A percentile compares a stretch with the other conserved stretches of the same genome.
phyloP scores from a whole-genome alignment of 2,329 filamentous ascomycete species.

The Scedosporium dehoogii region DNA sequence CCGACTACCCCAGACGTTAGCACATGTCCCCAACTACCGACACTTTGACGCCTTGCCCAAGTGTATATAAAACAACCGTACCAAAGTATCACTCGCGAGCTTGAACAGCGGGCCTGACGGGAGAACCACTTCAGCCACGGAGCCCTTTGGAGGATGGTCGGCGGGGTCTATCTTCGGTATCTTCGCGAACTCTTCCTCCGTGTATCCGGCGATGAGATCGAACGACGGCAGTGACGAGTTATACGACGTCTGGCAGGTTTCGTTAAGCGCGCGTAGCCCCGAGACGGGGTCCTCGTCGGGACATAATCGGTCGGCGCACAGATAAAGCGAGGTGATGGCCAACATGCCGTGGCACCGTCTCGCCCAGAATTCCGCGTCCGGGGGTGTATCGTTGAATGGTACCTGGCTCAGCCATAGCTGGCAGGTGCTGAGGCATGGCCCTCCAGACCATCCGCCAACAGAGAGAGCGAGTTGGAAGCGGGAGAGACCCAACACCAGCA shows the following conservation, averaged over 20 bases:
- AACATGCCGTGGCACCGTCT: slow-evolving; percentile 10
- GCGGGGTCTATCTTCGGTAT: slow-evolving; percentile 18
- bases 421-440: slow-evolving; percentile 3
- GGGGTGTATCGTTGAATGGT: background rate
- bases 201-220: slow-evolving; percentile 23
- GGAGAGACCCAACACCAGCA: background rate
- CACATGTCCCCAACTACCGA: background rate
- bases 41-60: background rate
- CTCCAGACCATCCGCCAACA: background rate
- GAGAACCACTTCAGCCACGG: slow-evolving; percentile 21
- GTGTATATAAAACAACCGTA: slow-evolving; percentile 9
- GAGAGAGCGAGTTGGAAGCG: background rate
- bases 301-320: slow-evolving; percentile 28
- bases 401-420: slow-evolving; percentile 4
- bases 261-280: slow-evolving; percentile 20
- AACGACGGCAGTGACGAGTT: slow-evolving; percentile 21
- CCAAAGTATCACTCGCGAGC: slow-evolving; percentile 28
- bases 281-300: slow-evolving; percentile 13
- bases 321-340: slow-evolving; percentile 28
- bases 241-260: slow-evolving; percentile 19
- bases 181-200: slow-evolving; percentile 19
- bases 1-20: slow-evolving; percentile 18
- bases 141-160: slow-evolving; percentile 14
- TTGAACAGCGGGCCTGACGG: slow-evolving; percentile 23
- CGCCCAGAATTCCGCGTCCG: background rate